Conservation (phyloP, 2,329 filamentous ascomycete species). For the Neopestalotiopsis sp. region DNA sequence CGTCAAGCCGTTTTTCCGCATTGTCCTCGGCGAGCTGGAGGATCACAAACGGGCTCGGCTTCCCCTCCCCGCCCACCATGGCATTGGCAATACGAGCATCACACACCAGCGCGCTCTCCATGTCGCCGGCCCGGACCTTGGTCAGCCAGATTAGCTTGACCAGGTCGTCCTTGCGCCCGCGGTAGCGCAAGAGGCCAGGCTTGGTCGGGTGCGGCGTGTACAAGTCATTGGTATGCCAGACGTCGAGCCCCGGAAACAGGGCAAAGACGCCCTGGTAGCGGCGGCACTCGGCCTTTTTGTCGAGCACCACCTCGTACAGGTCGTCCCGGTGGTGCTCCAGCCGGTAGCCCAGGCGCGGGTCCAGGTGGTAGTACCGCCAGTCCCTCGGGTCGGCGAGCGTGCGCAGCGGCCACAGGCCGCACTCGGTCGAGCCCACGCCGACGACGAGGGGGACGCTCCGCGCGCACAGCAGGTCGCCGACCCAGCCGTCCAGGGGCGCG, state of each 20-base stretch:
- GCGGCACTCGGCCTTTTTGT: conserved; percentile 6
- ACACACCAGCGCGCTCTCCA: conserved; percentile 14
- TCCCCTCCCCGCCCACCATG: conserved; percentile 18
- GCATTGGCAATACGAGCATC: conserved; percentile 6
- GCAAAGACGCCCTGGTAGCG: conserved; percentile 15
- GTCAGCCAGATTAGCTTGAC: conserved; percentile 19
- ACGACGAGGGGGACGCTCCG: not conserved
- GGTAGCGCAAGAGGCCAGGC: conserved; percentile 13
- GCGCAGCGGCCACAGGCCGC: not conserved
- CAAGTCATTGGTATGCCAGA: conserved; percentile 11
- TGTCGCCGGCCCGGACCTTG: conserved; percentile 12
- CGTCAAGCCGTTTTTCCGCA: not conserved
- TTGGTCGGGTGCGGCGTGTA: conserved; percentile 16
- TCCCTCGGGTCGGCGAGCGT: conserved; percentile 6
- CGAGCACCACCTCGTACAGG: conserved; percentile 14
- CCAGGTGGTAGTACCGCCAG: conserved; percentile 16
- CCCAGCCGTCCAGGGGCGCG: conserved; percentile 7
- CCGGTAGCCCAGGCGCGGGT: conserved; percentile 10
- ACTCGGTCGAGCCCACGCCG: conserved; percentile 16
- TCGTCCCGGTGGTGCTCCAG: not conserved
- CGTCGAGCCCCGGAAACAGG: conserved; percentile 1
- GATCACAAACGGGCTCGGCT: conserved; percentile 13
- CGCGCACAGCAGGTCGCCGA: conserved; percentile 15
- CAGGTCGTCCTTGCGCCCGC: conserved; percentile 13
- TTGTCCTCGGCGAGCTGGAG: conserved; percentile 5